Conservation (phyloP, 495 filamentous ascomycete genomes). For the Penicillium diatomitis region DNA sequence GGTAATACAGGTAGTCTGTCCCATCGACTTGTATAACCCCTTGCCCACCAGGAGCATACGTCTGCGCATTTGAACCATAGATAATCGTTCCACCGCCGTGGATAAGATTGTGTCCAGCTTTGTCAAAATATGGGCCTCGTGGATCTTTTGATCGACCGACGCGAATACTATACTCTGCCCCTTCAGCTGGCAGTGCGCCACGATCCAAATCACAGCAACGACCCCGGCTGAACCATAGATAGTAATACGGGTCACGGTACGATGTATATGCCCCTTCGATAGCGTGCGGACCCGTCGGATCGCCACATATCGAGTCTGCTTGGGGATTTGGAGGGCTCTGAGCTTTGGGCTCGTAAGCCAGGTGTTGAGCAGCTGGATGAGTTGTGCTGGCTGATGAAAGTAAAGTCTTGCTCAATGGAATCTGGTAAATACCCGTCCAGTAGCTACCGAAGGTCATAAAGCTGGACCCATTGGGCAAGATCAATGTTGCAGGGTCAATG, state of each 20-base stretch:
- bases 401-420: constrained; percentile 39
- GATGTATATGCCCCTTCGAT: constrained; percentile 46
- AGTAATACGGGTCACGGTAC: constrained; percentile 50
- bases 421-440: constrained; percentile 64
- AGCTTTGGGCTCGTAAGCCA: constrained; percentile 24
- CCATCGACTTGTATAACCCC: constrained; percentile 27
- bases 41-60: constrained; percentile 40
- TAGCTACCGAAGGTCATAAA: constrained; percentile 63
- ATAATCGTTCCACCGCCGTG: constrained; percentile 35
- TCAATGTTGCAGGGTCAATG: constrained; percentile 59
- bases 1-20: constrained; percentile 38
- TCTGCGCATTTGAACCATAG: constrained; percentile 38
- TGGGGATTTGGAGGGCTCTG: constrained; percentile 14
- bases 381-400: constrained; percentile 19
- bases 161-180: constrained; percentile 52
- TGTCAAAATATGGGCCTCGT: constrained; percentile 35
- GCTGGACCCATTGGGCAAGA: constrained; percentile 32
- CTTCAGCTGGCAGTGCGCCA: constrained; percentile 37
- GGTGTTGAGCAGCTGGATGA: constrained; percentile 21
- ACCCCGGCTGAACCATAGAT: constrained; percentile 63
- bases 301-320: constrained; percentile 24
- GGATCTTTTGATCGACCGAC: constrained; percentile 30
- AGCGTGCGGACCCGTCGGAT: constrained; percentile 27
- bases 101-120: constrained; percentile 24
- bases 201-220: constrained; percentile 55